A percentile compares a stretch with the other conserved stretches of the same genome.
These are phyloP conservation scores for Colletotrichum godetiae DNA, from an alignment of 2,329 filamentous ascomycete species.

Conservation along the genomic window DNA sequence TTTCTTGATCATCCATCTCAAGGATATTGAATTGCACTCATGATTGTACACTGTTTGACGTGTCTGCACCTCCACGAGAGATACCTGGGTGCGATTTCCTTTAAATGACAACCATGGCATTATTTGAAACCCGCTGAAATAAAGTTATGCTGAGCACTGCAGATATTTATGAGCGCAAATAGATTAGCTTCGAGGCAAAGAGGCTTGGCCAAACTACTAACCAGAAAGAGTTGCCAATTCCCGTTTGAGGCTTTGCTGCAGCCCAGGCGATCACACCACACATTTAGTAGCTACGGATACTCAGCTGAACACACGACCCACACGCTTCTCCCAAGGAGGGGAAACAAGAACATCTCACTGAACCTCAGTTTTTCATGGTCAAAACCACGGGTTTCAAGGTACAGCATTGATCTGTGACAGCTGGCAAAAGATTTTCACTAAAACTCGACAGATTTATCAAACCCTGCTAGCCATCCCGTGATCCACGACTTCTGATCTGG, in stretches of 20 bases:
- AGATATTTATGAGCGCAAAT: no score
- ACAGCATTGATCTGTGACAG: no score
- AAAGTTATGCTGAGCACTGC: background rate
- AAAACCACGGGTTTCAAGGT: background rate
- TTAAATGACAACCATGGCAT: background rate
- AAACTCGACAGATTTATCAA: background rate
- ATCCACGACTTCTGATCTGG: background rate
- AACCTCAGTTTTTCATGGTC: background rate
- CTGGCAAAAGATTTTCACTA: no score
- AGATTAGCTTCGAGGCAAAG: background rate
- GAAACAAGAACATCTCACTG: background rate
- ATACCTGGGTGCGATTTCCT: background rate
- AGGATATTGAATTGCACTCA: no score
- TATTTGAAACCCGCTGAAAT: no score
- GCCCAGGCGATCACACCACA: background rate
- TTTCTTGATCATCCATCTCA: no score
- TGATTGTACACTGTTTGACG: no score
- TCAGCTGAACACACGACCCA: background rate
- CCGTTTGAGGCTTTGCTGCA: background rate
- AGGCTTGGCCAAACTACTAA: background rate
- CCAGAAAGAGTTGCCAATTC: background rate
- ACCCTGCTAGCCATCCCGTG: background rate
- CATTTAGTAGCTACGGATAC: background rate
- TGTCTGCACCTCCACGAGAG: no score
- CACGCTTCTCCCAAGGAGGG: background rate